These are phyloP conservation scores for Dactylellina parvicollis DNA, from an alignment of 2,329 filamentous ascomycete species.

Conservation along the genomic window DNA sequence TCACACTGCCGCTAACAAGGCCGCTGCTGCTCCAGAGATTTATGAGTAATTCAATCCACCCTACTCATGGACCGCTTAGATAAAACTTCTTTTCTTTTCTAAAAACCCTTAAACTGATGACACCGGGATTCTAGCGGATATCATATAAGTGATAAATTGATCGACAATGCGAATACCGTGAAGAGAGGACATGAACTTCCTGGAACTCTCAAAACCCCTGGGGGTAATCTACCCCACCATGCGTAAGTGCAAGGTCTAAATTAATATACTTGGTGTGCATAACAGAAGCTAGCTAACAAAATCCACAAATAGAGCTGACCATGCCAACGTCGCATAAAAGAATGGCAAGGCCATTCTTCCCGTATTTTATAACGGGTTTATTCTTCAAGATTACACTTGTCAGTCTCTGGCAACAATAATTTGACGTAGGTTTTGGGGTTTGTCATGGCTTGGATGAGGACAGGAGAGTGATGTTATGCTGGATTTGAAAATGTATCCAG, in stretches of 20 bases:
- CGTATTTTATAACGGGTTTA: too few relatives aligned
- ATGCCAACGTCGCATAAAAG: background rate
- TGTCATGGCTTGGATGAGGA: too few relatives aligned
- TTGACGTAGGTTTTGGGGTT: too few relatives aligned
- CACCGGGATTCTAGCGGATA: background rate
- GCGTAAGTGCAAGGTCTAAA: too few relatives aligned
- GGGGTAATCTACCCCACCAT: background rate
- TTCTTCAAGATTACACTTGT: too few relatives aligned
- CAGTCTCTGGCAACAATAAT: too few relatives aligned
- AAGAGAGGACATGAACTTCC: constrained; percentile 4
- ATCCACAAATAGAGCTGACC: background rate
- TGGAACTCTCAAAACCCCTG: background rate
- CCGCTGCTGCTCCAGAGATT: background rate
- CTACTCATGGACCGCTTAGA: background rate
- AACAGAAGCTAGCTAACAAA: too few relatives aligned
- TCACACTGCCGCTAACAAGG: background rate
- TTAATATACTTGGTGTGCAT: too few relatives aligned
- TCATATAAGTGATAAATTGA: background rate
- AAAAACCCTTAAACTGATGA: background rate
- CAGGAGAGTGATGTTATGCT: too few relatives aligned
- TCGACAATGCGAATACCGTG: background rate
- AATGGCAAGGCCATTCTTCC: background rate
- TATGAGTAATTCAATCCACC: constrained; percentile 4
- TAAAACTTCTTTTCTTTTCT: too few relatives aligned
- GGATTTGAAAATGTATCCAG: too few relatives aligned